Percentiles rank a stretch among this genome's conserved stretches.
Evolutionary conservation across 2,329 filamentous ascomycete species (phyloP).

Genomic region (Venturia oleaginea): DNA sequence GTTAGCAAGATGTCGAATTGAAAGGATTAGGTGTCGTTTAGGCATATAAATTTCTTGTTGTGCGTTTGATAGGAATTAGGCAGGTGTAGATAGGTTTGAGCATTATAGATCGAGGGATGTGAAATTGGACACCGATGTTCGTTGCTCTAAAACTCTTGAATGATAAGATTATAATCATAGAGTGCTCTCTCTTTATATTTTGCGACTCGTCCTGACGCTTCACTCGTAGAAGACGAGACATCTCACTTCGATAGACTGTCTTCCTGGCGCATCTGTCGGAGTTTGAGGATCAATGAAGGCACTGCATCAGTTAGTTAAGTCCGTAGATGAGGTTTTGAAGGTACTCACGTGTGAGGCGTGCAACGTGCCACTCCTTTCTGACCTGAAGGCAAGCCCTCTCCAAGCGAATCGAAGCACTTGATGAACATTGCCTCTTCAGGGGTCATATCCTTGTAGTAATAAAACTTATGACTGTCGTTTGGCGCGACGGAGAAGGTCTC

Average conservation of each 20-base stretch:
- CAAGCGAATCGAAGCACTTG: constrained; percentile 26
- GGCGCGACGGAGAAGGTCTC: constrained; percentile 54
- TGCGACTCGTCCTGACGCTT: not conserved
- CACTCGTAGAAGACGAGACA: constrained; percentile 53
- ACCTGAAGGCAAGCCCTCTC: constrained; percentile 9
- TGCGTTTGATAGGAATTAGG: too few relatives aligned
- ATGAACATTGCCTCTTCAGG: constrained; percentile 45
- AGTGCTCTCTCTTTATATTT: too few relatives aligned
- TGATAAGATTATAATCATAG: too few relatives aligned
- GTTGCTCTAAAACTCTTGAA: too few relatives aligned
- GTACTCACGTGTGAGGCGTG: constrained; percentile 8
- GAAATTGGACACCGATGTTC: too few relatives aligned
- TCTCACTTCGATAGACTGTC: constrained; percentile 57
- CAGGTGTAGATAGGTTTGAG: too few relatives aligned
- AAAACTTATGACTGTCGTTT: constrained; percentile 51
- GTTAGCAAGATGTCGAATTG: too few relatives aligned
- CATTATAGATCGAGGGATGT: too few relatives aligned
- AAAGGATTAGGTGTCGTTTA: too few relatives aligned
- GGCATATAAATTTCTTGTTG: too few relatives aligned
- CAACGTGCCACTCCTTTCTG: constrained; percentile 11
- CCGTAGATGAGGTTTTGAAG: not conserved
- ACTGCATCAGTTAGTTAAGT: not conserved
- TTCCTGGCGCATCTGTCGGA: constrained; percentile 37
- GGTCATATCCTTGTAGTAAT: constrained; percentile 60
- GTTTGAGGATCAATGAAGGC: constrained; percentile 26